Evolutionary conservation across 208 protist genomes (phyloP), one percentile per base, ranked within the genome.

Genomic region (Leishmania martiniquensis): DNA sequence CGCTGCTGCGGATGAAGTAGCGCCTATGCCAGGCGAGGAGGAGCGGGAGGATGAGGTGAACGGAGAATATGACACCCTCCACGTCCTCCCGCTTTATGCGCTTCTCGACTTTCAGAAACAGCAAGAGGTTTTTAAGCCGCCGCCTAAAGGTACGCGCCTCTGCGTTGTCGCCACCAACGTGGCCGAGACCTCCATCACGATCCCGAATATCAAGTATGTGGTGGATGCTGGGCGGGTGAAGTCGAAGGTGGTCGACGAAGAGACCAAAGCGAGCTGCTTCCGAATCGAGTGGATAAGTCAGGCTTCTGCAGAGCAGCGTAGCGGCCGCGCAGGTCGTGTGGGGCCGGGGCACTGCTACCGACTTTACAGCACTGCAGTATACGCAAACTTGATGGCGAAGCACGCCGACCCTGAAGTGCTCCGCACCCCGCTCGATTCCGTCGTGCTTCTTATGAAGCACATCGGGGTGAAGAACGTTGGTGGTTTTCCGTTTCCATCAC

Each of bases 171-270:
- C 99, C 34, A 99, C 99, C 47, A 99, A 99, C 89, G 96, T 99
- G 1, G 99, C 99, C n/a, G 99, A 99, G 87, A 99, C 99, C 5
- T 99, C 99, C 67, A 89, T 99, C 34, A 99, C 99, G 1, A 99
- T 99, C 73, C 99, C 99, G 29, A 97, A 98, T 75, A 99, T 99
- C 78, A 84, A 90, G 59, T 99, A 99, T 89, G 99, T 99, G 42
- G 98, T 99, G 15, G 99, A 99, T 85, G 91, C 98, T 34, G 99
- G 99, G 22, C 96, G 99, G 54, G 95, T 95, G 45, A 99, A 99
- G 85, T 96, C 97, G 59, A 99, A 99, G 84, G 86, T 89, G 39
- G 98, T 99, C 84, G 99, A 99, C 84, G 78, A 98, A 12, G 95
- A 97, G 76, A 98, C 98, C 4, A 96, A 98, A 52, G 99, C 99